Conservation (phyloP, 2,329 filamentous ascomycete genomes). For the Leptographium lundbergii region DNA sequence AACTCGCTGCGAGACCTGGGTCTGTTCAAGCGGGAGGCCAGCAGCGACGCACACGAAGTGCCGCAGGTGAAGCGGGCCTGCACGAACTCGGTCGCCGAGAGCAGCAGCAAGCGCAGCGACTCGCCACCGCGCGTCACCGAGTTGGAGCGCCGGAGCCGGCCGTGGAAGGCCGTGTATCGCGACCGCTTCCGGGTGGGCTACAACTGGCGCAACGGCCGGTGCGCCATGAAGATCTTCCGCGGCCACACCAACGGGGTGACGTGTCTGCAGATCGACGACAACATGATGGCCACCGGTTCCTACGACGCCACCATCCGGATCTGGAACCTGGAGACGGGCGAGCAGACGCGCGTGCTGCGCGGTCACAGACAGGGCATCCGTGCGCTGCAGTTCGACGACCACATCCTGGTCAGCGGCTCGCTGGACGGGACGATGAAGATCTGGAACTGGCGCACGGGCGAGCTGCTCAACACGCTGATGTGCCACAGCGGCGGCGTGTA, state of each 20-base stretch:
- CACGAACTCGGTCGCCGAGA: conserved; percentile 10
- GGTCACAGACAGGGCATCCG: conserved; percentile 79
- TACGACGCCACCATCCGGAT: conserved; percentile 94
- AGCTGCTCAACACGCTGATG: conserved; percentile 68
- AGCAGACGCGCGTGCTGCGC: conserved; percentile 70
- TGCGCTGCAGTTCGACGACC: conserved; percentile 85
- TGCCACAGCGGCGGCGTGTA: conserved; percentile 77
- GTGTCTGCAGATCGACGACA: conserved; percentile 61
- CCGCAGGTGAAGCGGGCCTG: conserved; percentile 14
- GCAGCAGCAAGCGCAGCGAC: neutral
- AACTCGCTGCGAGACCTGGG: conserved; percentile 13
- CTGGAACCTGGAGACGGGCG: conserved; percentile 83
- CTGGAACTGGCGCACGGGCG: conserved; percentile 93
- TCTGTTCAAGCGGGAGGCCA: conserved; percentile 23
- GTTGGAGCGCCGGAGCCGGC: conserved; percentile 42
- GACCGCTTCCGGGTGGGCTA: conserved; percentile 87
- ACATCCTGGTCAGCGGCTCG: conserved; percentile 80
- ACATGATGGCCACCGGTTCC: conserved; percentile 76
- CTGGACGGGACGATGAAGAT: conserved; percentile 67
- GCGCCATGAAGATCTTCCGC: conserved; percentile 68
- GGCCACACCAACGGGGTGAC: conserved; percentile 79
- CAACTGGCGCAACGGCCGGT: conserved; percentile 95
- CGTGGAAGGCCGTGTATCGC: conserved; percentile 96
- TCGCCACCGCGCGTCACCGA: neutral
- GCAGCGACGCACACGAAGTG: conserved; percentile 16